Percentiles rank a stretch among this genome's conserved stretches.
These are phyloP conservation scores for Tetrahymena borealis DNA, from an alignment of 73 alveolate genomes.

Conservation along the genomic window DNA sequence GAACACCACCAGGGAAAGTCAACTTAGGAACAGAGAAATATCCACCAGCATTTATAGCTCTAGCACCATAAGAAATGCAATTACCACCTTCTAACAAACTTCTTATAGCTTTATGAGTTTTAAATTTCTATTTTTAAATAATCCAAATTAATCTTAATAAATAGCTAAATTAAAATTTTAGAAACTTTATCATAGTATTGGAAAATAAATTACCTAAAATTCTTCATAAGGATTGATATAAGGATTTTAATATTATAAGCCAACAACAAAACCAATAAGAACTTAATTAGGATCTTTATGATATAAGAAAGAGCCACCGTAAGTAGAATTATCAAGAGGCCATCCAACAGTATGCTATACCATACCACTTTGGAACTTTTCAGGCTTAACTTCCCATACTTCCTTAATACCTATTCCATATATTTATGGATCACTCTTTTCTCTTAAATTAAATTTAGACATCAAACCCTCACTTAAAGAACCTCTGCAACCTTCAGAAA, in stretches of 20 bases:
- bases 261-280: constrained; percentile 86
- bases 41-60: constrained; percentile 88
- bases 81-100: constrained; percentile 66
- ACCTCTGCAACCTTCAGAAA: constrained; percentile 95
- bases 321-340: constrained; percentile 77
- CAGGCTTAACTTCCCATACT: constrained; percentile 70
- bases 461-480: constrained; percentile 66
- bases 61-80: constrained; percentile 92
- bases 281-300: constrained; percentile 49
- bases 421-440: constrained; percentile 48
- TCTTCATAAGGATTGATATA: constrained; percentile 76
- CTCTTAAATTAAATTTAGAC: constrained; percentile 49
- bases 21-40: constrained; percentile 86
- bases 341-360: constrained; percentile 90
- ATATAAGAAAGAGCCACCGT: constrained; percentile 92
- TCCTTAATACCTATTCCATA: constrained; percentile 94
- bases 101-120: constrained; percentile 68
- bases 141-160: not conserved
- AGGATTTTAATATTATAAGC: constrained; percentile 89
- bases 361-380: constrained; percentile 63
- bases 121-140: constrained; percentile 44
- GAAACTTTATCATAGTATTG: not conserved
- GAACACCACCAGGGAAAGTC: constrained; percentile 95
- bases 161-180: not conserved
- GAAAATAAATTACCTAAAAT: constrained; percentile 6